A percentile compares a stretch with the other conserved stretches of the same genome.
Evolutionary conservation across 2,329 filamentous ascomycete species (phyloP).

Genomic region (Trichoderma cornu-damae): DNA sequence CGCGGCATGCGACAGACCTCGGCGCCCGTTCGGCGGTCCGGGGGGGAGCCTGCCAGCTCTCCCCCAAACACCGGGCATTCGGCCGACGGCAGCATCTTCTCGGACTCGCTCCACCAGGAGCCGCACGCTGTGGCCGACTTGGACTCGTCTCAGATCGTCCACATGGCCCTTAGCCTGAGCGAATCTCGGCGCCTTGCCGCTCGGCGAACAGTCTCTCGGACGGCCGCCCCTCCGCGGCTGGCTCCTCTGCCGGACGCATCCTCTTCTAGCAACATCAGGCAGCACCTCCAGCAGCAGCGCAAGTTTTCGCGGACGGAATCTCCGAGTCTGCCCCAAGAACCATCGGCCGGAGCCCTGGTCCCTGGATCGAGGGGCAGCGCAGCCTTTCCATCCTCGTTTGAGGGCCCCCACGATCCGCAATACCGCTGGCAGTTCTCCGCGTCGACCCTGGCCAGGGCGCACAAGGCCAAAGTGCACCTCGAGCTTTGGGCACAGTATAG

Average conservation of each 20-base stretch:
- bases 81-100: neutral
- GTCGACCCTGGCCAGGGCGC: slow-evolving; percentile 74
- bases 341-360: slow-evolving; percentile 36
- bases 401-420: slow-evolving; percentile 38
- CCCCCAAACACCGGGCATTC: neutral
- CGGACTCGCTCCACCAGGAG: slow-evolving; percentile 21
- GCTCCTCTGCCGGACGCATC: slow-evolving; percentile 49
- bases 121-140: slow-evolving; percentile 48
- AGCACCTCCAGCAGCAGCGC: slow-evolving; percentile 68
- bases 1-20: slow-evolving; percentile 13
- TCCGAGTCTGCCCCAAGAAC: slow-evolving; percentile 46
- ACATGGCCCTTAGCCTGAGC: slow-evolving; percentile 83
- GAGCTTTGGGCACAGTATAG: slow-evolving; percentile 83
- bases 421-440: slow-evolving; percentile 66
- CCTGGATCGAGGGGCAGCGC: slow-evolving; percentile 40
- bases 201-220: slow-evolving; percentile 50
- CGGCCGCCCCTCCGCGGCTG: slow-evolving; percentile 45
- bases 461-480: slow-evolving; percentile 78
- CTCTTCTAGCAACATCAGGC: slow-evolving; percentile 55
- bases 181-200: slow-evolving; percentile 67
- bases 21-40: slow-evolving; percentile 2
- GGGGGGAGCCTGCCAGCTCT: neutral
- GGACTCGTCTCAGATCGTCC: slow-evolving; percentile 85
- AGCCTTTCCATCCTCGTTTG: slow-evolving; percentile 46
- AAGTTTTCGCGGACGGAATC: slow-evolving; percentile 57